Percentiles rank a stretch among this genome's conserved stretches.
phyloP scores from a whole-genome alignment of 345 rosid genomes.

The Eutrema heterophyllum region DNA sequence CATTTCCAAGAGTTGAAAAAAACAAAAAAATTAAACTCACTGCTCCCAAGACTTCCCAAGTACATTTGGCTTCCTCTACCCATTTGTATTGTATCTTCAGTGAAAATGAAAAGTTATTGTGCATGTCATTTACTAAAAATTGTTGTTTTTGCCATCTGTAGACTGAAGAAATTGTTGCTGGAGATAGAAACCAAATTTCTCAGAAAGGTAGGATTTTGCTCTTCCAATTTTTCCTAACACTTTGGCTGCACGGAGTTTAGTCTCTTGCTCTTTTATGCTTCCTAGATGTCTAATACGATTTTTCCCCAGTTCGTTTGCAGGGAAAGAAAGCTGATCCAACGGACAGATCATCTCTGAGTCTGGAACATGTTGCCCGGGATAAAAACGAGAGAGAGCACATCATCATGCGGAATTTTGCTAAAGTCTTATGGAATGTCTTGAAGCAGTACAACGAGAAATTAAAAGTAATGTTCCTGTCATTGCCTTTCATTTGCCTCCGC shows the following conservation, averaged over 20 bases:
- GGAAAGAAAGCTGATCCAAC: slow-evolving; percentile 19
- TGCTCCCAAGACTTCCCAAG: slow-evolving; percentile 39
- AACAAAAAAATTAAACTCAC: slow-evolving; percentile 54
- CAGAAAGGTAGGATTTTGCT: slow-evolving; percentile 35
- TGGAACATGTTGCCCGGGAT: slow-evolving; percentile 22
- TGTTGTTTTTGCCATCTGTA: slow-evolving; percentile 26
- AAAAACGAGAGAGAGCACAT: slow-evolving; percentile 43
- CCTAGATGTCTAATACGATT: slow-evolving; percentile 8
- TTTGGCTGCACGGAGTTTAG: neutral
- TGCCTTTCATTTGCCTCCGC: neutral
- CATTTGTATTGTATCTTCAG: neutral
- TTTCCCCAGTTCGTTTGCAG: slow-evolving; percentile 24
- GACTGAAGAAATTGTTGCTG: slow-evolving; percentile 35
- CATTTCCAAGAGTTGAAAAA: slow-evolving; percentile 40
- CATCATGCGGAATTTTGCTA: slow-evolving; percentile 62
- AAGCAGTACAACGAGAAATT: slow-evolving; percentile 69
- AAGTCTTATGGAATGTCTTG: slow-evolving; percentile 72
- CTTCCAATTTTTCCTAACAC: neutral
- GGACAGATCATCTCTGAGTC: slow-evolving; percentile 8
- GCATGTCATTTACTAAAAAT: neutral
- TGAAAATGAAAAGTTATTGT: neutral
- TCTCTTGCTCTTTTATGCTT: slow-evolving; percentile 3
- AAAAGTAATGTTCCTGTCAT: slow-evolving; percentile 39
- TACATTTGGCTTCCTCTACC: slow-evolving; percentile 23
- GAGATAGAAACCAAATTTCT: slow-evolving; percentile 20